Base-by-base conservation (phyloP, 2,329 filamentous ascomycete genomes). In the Biscogniauxia marginata region DNA sequence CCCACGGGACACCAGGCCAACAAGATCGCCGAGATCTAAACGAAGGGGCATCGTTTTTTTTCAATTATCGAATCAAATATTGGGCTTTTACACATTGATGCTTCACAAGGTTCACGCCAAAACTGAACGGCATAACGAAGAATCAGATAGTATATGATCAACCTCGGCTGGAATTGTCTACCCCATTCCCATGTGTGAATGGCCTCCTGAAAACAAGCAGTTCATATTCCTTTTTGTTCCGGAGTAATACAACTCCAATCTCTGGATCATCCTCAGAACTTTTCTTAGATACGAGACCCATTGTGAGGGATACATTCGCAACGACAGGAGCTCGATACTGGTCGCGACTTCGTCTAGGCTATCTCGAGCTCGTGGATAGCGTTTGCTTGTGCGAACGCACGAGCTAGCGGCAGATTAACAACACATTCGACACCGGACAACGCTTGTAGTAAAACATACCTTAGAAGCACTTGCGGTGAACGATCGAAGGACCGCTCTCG, bases 391-490 rank as follows among this genome's bases (percentile, higher is more conserved):
- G 51, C n/a, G n/a, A n/a, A 54, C 57, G 53, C 24, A 64, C 30
- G 48, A 62, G 60, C 65, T 66, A 48, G 43, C 19, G 13, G 34
- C 55, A 49, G 54, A 59, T 54, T 19, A 45, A 52, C 9, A 2
- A 19, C 22, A 19, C 45, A 54, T 46, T 22, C 46, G 47, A 20
- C 11, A 21, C 46, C 25, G 2, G 44, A 39, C 13, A 39, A 16
- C 19, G 50, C 39, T 22, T 24, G 11, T 25, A 19, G 48, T 39
- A 53, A 47, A 23, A 61, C 75, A 71, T 74, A 88, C 86, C 88
- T 96, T 96, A 97, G 90, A 97, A 97, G 91, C 93, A 97, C 91
- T 97, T 98, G 89, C 93, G 91, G 90, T 98, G 93, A 74, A 98
- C 93, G 76, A 98, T 98, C 75, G 93, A 97, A 73, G 93, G 95